Conservation (phyloP, 306 rosid genomes). For the Malus orientalis region DNA sequence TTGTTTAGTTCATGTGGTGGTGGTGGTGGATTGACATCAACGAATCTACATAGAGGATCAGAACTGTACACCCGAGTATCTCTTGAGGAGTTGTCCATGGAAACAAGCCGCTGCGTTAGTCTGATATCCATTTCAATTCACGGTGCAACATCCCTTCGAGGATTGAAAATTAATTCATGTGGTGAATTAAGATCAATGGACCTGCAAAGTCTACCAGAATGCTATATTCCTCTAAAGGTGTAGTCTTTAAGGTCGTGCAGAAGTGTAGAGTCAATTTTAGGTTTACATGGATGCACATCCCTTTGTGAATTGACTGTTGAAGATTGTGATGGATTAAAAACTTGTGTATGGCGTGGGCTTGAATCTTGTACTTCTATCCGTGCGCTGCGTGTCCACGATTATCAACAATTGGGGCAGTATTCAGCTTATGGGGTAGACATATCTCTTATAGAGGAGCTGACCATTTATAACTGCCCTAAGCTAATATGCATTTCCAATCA, state of each 20-base stretch:
- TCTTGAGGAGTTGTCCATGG: neutral
- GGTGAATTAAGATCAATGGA: neutral
- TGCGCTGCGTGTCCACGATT: neutral
- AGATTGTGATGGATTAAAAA: neutral
- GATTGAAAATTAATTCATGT: neutral
- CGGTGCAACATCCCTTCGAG: neutral
- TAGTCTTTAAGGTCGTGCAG: neutral
- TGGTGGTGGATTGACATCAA: too few species aligned
- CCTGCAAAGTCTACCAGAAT: neutral
- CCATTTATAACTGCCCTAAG: too few species aligned
- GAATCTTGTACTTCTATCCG: neutral
- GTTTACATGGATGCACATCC: neutral
- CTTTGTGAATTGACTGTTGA: neutral
- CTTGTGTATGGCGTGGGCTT: neutral
- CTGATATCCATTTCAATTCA: neutral
- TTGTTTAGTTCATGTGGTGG: too few species aligned
- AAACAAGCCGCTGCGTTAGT: neutral
- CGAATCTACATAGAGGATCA: rapidly evolving
- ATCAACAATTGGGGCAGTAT: too few species aligned
- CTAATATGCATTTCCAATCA: too few species aligned
- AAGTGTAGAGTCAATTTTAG: neutral
- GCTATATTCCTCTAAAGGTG: neutral
- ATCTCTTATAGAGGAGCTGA: too few species aligned
- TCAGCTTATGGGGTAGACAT: too few species aligned
- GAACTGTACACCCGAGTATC: too few species aligned